Conservation (phyloP, 2,329 filamentous ascomycete species). For the Chaetomiaceae sp. region DNA sequence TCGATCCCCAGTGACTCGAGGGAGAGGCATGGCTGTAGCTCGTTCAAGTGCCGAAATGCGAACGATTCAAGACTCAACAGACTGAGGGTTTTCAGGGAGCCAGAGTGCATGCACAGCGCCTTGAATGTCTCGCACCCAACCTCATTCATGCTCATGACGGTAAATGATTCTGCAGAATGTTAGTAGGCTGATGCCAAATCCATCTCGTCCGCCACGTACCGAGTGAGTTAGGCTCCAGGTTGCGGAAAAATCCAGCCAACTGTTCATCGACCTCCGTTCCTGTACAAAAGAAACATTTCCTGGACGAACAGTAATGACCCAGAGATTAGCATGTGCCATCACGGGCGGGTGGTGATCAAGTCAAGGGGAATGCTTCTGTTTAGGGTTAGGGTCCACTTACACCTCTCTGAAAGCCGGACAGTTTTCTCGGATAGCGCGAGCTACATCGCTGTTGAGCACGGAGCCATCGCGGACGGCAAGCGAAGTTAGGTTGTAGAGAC, state of each 20-base stretch:
- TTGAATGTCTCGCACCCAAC: constrained; percentile 52
- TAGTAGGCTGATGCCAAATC: not conserved
- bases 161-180: constrained; percentile 43
- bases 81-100: constrained; percentile 33
- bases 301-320: not conserved
- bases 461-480: constrained; percentile 60
- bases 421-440: constrained; percentile 49
- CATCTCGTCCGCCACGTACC: constrained; percentile 8
- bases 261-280: constrained; percentile 50
- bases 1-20: constrained; percentile 36
- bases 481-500: constrained; percentile 53
- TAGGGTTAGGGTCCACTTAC: constrained; percentile 15
- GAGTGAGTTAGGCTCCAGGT: constrained; percentile 53
- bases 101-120: constrained; percentile 45
- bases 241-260: constrained; percentile 54
- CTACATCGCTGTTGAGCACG: constrained; percentile 51
- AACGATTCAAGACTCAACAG: constrained; percentile 31
- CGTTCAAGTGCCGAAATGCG: constrained; percentile 30
- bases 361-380: not conserved
- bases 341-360: not conserved
- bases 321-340: not conserved
- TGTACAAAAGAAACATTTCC: constrained; percentile 47
- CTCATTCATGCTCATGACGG: constrained; percentile 52
- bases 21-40: constrained; percentile 32
- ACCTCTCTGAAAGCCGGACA: constrained; percentile 60